Evolutionary conservation across 2,329 filamentous ascomycete species (phyloP).

Genomic region (Pyricularia grisea): DNA sequence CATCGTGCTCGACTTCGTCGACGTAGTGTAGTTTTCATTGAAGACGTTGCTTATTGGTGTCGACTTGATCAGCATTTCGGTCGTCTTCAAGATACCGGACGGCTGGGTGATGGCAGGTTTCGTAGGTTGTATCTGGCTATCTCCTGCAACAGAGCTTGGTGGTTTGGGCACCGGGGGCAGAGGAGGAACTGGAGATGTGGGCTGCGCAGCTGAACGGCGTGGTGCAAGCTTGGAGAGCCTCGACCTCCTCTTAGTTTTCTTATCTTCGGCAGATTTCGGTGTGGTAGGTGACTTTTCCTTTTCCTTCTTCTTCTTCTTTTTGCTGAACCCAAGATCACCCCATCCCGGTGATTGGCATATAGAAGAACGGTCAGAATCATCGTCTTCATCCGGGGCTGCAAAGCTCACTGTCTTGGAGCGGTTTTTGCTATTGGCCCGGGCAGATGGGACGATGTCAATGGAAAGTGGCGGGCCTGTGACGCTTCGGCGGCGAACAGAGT

Average conservation of each 20-base stretch:
- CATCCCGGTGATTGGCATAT: slow-evolving; percentile 55
- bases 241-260: slow-evolving; percentile 31
- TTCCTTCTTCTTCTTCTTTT: slow-evolving; percentile 33
- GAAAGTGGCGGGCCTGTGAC: slow-evolving; percentile 17
- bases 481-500: slow-evolving; percentile 12
- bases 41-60: neutral
- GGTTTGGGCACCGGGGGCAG: neutral
- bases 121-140: neutral
- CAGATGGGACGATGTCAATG: slow-evolving; percentile 20
- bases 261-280: slow-evolving; percentile 12
- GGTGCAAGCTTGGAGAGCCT: slow-evolving; percentile 8
- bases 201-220: neutral
- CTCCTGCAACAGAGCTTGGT: neutral
- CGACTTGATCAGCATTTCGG: neutral
- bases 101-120: neutral
- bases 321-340: slow-evolving; percentile 46
- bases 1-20: neutral
- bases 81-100: slow-evolving; percentile 5
- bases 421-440: slow-evolving; percentile 6
- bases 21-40: neutral
- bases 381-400: slow-evolving; percentile 20
- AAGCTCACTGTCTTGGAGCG: slow-evolving; percentile 29
- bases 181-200: slow-evolving; percentile 2
- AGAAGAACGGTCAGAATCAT: slow-evolving; percentile 33
- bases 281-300: slow-evolving; percentile 17